Conservation (phyloP, 768 basidiomycete species). For the Zangia roseola region DNA sequence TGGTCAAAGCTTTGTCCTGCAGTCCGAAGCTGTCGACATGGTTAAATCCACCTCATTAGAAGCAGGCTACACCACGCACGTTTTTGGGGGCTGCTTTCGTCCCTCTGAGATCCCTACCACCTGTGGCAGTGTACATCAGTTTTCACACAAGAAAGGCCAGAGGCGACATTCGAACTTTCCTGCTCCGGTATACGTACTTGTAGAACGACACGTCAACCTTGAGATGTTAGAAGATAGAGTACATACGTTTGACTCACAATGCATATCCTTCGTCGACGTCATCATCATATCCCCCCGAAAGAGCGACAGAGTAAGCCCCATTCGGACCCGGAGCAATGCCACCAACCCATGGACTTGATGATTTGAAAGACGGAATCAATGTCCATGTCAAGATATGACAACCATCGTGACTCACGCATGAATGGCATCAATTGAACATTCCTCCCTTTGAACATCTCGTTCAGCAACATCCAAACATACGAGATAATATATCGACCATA, state of each 20-base stretch:
- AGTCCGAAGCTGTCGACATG: slow-evolving; percentile 67
- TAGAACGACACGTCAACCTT: neutral
- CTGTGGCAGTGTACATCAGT: slow-evolving; percentile 32
- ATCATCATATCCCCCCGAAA: slow-evolving; percentile 88
- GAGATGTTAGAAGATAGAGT: neutral
- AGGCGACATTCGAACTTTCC: slow-evolving; percentile 38
- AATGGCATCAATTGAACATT: slow-evolving; percentile 74
- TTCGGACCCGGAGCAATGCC: slow-evolving; percentile 63
- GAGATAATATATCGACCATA: slow-evolving; percentile 33
- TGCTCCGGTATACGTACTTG: slow-evolving; percentile 78
- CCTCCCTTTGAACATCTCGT: slow-evolving; percentile 35
- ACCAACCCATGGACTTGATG: slow-evolving; percentile 70
- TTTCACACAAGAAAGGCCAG: neutral
- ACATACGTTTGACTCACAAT: slow-evolving; percentile 54
- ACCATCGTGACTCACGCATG: slow-evolving; percentile 66
- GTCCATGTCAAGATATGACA: neutral
- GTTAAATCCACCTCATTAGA: neutral
- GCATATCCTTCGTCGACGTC: slow-evolving; percentile 80
- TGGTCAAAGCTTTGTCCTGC: slow-evolving; percentile 87
- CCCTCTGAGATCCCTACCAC: slow-evolving; percentile 85
- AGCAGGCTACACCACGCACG: slow-evolving; percentile 39
- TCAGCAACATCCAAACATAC: neutral
- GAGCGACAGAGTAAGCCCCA: slow-evolving; percentile 82
- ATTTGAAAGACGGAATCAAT: neutral
- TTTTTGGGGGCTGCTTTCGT: slow-evolving; percentile 84